Evolutionary conservation across 768 basidiomycete species (phyloP).

Genomic region (Pisolithus marmoratus): DNA sequence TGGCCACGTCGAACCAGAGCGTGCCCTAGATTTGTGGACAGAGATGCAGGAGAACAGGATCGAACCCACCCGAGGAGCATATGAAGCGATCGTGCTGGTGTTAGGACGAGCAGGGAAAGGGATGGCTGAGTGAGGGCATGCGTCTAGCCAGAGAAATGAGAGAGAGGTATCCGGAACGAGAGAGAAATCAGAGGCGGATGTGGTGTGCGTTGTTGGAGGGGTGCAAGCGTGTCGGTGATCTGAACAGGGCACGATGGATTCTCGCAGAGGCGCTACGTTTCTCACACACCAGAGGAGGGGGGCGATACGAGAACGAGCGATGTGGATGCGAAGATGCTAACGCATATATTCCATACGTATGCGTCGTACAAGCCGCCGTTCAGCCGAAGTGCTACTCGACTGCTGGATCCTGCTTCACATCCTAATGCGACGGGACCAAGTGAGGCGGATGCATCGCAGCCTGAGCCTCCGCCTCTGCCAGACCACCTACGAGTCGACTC

Average conservation of each 20-base stretch:
- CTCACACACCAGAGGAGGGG: slow-evolving; percentile 14
- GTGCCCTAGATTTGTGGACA: slow-evolving; percentile 87
- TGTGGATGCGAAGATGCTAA: slow-evolving; percentile 67
- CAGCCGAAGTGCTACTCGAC: slow-evolving; percentile 41
- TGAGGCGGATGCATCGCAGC: too few relatives aligned
- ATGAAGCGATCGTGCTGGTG: slow-evolving; percentile 77
- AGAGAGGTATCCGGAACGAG: slow-evolving; percentile 47
- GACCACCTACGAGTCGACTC: slow-evolving; percentile 3
- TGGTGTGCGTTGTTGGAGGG: slow-evolving; percentile 88
- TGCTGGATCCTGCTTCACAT: slow-evolving; percentile 25
- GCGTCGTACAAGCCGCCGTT: slow-evolving; percentile 74
- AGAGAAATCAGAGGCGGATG: slow-evolving; percentile 43
- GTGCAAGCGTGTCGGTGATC: slow-evolving; percentile 80
- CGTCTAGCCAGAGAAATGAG: slow-evolving; percentile 84
- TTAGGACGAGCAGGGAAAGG: slow-evolving; percentile 65
- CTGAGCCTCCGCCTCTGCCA: too few relatives aligned
- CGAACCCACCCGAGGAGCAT: slow-evolving; percentile 60
- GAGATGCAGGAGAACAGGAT: slow-evolving; percentile 83
- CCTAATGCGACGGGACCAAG: neutral
- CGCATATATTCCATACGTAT: slow-evolving; percentile 84
- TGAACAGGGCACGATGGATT: slow-evolving; percentile 83
- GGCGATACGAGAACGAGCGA: slow-evolving; percentile 25
- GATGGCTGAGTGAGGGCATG: slow-evolving; percentile 77
- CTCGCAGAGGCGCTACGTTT: slow-evolving; percentile 65
- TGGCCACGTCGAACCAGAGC: slow-evolving; percentile 71